Percentiles rank a stretch among this genome's conserved stretches.
phyloP scores from a whole-genome alignment of 164 flowering plant species.

The Umbellularia californica region DNA sequence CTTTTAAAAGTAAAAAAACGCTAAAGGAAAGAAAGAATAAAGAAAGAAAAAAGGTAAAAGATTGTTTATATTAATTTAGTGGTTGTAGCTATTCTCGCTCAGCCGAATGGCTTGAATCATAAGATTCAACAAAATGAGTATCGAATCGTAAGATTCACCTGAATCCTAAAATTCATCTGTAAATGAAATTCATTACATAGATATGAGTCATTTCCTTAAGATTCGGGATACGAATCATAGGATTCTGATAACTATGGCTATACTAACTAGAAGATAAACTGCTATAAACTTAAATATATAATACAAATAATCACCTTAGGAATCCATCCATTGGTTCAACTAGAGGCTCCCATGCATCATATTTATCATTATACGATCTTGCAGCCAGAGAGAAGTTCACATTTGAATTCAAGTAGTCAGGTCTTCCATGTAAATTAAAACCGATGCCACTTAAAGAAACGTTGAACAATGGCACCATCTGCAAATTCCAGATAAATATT shows the following conservation, averaged over 20 bases:
- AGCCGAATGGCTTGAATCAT: too few species aligned
- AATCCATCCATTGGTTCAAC: constrained; percentile 91
- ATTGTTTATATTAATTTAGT: too few species aligned
- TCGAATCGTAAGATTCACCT: too few species aligned
- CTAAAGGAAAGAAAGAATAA: too few species aligned
- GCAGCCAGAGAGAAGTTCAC: constrained; percentile 77
- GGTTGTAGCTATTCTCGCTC: too few species aligned
- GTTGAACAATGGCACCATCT: constrained; percentile 96
- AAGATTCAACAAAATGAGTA: too few species aligned
- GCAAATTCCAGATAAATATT: constrained; percentile 21
- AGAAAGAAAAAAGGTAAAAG: too few species aligned
- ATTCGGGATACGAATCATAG: too few species aligned
- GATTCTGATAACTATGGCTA: neutral
- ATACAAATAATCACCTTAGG: constrained; percentile 48
- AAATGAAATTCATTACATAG: too few species aligned
- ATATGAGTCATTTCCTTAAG: too few species aligned
- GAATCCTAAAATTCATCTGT: too few species aligned
- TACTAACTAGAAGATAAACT: neutral
- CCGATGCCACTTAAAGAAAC: constrained; percentile 63
- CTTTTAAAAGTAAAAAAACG: too few species aligned
- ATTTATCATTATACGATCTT: constrained; percentile 90
- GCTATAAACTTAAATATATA: neutral
- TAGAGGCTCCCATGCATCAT: constrained; percentile 95
- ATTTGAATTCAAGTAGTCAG: constrained; percentile 55
- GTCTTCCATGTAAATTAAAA: constrained; percentile 63